Percentiles rank a stretch among this genome's conserved stretches.
phyloP scores from a whole-genome alignment of 371 early-diverging fungal species.

The Mucor circinelloides region DNA sequence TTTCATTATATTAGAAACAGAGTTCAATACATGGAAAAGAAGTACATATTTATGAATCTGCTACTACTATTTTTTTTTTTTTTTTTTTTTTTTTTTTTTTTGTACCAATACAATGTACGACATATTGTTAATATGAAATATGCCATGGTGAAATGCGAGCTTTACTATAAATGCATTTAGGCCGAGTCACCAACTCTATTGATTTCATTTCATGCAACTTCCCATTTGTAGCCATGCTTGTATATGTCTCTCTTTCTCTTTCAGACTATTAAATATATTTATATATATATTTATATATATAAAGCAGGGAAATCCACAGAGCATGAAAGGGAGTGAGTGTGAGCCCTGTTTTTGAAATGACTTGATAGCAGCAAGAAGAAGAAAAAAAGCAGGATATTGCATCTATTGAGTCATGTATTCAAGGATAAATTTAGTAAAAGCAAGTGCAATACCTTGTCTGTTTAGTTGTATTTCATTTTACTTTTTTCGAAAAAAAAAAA shows the following conservation, averaged over 20 bases:
- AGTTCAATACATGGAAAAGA: neutral
- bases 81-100: neutral
- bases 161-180: neutral
- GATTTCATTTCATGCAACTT: neutral
- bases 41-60: no score
- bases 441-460: neutral
- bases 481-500: neutral
- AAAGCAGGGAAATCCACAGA: neutral
- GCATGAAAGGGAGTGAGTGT: neutral
- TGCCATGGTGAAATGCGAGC: neutral
- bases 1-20: neutral
- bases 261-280: neutral
- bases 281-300: neutral
- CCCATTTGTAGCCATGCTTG: constrained; percentile 1
- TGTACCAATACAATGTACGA: neutral
- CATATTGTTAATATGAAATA: neutral
- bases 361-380: neutral
- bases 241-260: neutral
- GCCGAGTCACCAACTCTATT: neutral
- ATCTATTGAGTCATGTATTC: neutral
- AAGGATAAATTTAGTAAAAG: constrained; percentile 1
- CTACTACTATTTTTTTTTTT: neutral
- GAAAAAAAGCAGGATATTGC: neutral
- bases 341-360: neutral
- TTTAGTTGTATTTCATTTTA: neutral